Percentiles rank a stretch among this genome's conserved stretches.
phyloP scores from a whole-genome alignment of 164 flowering plant genomes.

The Umbellularia californica region DNA sequence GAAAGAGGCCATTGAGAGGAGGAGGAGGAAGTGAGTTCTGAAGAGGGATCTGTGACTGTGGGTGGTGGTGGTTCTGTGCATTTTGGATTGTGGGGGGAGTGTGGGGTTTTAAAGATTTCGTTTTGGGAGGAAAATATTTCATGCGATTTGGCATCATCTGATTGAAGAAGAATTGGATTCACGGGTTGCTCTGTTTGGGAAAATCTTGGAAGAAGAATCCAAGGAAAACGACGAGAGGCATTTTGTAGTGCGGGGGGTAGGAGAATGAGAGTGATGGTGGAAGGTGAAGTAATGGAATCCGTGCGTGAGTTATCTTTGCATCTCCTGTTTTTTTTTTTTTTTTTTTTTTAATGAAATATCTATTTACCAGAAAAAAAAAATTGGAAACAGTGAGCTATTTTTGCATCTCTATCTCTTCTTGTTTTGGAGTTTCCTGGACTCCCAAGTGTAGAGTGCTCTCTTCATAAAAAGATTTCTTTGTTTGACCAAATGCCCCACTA shows the following conservation, averaged over 20 bases:
- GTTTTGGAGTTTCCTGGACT: too few relatives aligned
- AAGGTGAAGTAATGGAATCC: neutral
- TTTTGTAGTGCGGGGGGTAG: neutral
- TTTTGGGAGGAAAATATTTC: neutral
- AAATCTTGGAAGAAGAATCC: neutral
- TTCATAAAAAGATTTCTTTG: too few relatives aligned
- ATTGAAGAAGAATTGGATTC: neutral
- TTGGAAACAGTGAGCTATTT: too few relatives aligned
- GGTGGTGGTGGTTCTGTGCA: constrained; percentile 2
- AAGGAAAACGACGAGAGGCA: neutral
- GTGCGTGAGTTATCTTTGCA: too few relatives aligned
- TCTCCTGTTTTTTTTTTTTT: too few relatives aligned
- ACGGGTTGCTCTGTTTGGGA: neutral
- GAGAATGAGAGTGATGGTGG: neutral
- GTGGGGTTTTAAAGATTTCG: neutral
- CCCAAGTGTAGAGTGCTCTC: too few relatives aligned
- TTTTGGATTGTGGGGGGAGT: neutral
- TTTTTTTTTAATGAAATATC: too few relatives aligned
- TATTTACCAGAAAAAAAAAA: too few relatives aligned
- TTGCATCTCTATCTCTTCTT: too few relatives aligned
- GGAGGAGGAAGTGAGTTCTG: constrained; percentile 13
- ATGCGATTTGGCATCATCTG: neutral
- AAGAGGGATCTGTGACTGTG: neutral
- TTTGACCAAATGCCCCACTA: too few relatives aligned
- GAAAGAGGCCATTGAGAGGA: constrained; percentile 31